phyloP scores from a whole-genome alignment of 331 rosid genomes.

The Rhamnella rubrinervis region DNA sequence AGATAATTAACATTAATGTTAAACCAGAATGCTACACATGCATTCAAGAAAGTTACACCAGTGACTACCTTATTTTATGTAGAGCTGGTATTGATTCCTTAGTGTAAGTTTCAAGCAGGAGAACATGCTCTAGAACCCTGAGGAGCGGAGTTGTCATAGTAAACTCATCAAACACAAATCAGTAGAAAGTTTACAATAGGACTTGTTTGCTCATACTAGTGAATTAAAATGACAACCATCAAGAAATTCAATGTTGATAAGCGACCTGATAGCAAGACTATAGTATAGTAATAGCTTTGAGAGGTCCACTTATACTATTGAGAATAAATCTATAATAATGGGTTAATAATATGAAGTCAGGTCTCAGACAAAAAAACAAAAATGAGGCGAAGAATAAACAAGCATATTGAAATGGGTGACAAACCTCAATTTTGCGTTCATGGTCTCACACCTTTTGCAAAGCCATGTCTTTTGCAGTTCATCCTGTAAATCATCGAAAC shows the following conservation, averaged over 20 bases:
- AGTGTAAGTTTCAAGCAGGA: constrained; percentile 73
- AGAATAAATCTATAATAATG: background rate
- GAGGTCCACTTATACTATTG: too few relatives aligned
- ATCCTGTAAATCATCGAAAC: constrained; percentile 49
- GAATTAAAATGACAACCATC: background rate
- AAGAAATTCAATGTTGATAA: background rate
- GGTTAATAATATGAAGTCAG: background rate
- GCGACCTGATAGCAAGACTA: background rate
- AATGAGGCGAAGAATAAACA: constrained; percentile 28
- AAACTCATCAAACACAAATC: constrained; percentile 11
- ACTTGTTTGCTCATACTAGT: background rate
- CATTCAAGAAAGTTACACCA: constrained; percentile 9
- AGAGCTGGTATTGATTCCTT: constrained; percentile 80
- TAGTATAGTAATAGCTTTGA: too few relatives aligned
- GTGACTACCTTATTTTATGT: constrained; percentile 68
- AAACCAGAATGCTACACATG: constrained; percentile 8
- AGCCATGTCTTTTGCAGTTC: constrained; percentile 88
- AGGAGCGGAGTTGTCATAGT: constrained; percentile 10
- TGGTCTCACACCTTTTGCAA: constrained; percentile 87
- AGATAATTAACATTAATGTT: constrained; percentile 5
- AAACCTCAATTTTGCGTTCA: constrained; percentile 88
- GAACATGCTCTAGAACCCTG: constrained; percentile 77
- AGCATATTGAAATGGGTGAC: constrained; percentile 18
- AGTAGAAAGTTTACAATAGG: background rate
- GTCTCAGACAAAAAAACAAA: background rate